phyloP scores from a whole-genome alignment of 805 yeast species.

The Candida insectalens region DNA sequence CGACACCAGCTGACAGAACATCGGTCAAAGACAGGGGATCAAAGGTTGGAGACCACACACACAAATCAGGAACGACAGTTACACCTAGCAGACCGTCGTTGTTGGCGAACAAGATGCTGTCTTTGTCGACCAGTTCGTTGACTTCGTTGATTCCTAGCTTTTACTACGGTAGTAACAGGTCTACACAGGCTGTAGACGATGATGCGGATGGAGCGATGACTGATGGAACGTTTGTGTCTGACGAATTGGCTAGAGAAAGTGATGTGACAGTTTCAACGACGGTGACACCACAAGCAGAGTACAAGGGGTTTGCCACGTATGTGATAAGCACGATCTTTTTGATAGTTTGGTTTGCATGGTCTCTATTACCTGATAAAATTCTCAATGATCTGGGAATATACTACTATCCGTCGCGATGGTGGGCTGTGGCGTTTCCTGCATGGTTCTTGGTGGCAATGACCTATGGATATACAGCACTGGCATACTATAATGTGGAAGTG shows the following conservation, averaged over 20 bases:
- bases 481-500: slow-evolving; percentile 68
- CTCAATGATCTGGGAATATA: slow-evolving; percentile 45
- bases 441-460: slow-evolving; percentile 61
- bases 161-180: slow-evolving; percentile 17
- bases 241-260: slow-evolving; percentile 51
- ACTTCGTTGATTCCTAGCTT: slow-evolving; percentile 22
- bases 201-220: slow-evolving; percentile 8
- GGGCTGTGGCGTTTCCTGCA: slow-evolving; percentile 79
- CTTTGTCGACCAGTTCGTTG: slow-evolving; percentile 23
- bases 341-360: slow-evolving; percentile 59
- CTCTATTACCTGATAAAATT: slow-evolving; percentile 53
- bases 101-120: slow-evolving; percentile 21
- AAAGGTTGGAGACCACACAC: too few species aligned
- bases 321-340: slow-evolving; percentile 53
- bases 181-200: slow-evolving; percentile 10
- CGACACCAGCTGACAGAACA: background rate
- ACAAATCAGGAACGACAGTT: too few species aligned
- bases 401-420: slow-evolving; percentile 83
- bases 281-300: slow-evolving; percentile 57
- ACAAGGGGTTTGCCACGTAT: slow-evolving; percentile 79
- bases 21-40: background rate
- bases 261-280: slow-evolving; percentile 55
- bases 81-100: too few species aligned
- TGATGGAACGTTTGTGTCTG: slow-evolving; percentile 25
- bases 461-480: slow-evolving; percentile 61